phyloP scores from a whole-genome alignment of 495 filamentous ascomycete species.

The Penicillium argentinense region DNA sequence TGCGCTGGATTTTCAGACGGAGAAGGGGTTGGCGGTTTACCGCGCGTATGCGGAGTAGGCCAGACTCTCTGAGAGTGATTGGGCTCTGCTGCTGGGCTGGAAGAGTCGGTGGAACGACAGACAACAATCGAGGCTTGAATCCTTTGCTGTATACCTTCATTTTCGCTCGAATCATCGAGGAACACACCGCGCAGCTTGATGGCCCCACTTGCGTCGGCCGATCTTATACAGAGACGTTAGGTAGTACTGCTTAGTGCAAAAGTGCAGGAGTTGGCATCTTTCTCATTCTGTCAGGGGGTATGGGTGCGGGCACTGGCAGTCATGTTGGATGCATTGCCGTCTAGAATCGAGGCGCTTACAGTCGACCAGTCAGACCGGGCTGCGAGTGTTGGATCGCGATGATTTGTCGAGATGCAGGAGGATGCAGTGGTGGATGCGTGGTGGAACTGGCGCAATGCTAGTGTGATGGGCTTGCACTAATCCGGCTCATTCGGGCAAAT shows the following conservation, averaged over 20 bases:
- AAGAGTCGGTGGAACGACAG: no score
- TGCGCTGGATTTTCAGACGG: slow-evolving; percentile 47
- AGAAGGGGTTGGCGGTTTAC: slow-evolving; percentile 54
- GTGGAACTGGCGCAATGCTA: not conserved
- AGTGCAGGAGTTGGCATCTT: no score
- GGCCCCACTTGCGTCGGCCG: no score
- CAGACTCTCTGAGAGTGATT: no score
- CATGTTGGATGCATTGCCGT: no score
- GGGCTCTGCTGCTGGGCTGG: no score
- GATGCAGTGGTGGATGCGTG: not conserved
- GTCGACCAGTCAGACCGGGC: slow-evolving; percentile 8
- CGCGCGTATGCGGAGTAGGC: slow-evolving; percentile 53
- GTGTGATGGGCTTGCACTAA: no score
- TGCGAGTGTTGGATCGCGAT: slow-evolving; percentile 15
- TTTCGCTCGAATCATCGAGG: not conserved
- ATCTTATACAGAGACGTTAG: no score
- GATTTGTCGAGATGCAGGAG: slow-evolving; percentile 5
- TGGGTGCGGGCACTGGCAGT: no score
- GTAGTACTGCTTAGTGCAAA: no score
- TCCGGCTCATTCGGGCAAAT: slow-evolving; percentile 8
- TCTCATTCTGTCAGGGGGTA: no score
- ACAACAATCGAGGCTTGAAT: no score
- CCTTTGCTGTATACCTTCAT: not conserved
- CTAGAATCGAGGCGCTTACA: slow-evolving; percentile 9
- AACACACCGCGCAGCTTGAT: not conserved